phyloP scores from a whole-genome alignment of 2,329 filamentous ascomycete species.

The Botrytis fabae region DNA sequence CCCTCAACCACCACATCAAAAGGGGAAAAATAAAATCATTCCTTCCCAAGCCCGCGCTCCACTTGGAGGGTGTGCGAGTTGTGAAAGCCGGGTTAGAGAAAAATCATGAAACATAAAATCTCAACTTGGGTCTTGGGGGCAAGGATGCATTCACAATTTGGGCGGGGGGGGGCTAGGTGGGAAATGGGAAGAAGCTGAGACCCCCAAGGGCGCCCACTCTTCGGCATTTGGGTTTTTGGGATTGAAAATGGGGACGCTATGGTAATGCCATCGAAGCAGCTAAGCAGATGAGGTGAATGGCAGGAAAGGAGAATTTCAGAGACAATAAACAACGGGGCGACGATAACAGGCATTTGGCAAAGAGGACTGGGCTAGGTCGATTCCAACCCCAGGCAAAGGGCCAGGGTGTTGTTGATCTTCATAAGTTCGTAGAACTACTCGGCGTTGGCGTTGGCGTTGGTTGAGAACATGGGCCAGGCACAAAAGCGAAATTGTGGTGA shows the following conservation, averaged over 20 bases:
- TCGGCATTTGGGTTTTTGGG: constrained; percentile 3
- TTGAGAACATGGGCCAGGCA: not conserved
- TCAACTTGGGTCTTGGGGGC: constrained; percentile 1
- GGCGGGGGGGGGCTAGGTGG: not conserved
- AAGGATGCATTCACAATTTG: not conserved
- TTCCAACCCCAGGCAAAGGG: not conserved
- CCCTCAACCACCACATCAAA: not conserved
- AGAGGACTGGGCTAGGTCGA: not conserved
- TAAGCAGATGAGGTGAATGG: not conserved
- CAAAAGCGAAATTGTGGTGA: constrained; percentile 11
- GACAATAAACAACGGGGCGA: constrained; percentile 1
- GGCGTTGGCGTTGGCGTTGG: constrained; percentile 7
- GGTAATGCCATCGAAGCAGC: not conserved
- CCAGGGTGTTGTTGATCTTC: constrained; percentile 13
- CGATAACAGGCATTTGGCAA: constrained; percentile 4
- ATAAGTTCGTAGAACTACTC: constrained; percentile 6
- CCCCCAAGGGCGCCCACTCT: constrained; percentile 12
- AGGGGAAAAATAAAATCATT: not conserved
- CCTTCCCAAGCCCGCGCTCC: not conserved
- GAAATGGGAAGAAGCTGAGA: constrained; percentile 6
- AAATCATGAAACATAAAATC: constrained; percentile 6
- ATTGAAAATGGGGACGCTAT: not conserved
- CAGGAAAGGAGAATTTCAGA: constrained; percentile 11
- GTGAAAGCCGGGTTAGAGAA: not conserved
- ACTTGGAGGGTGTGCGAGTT: not conserved